A percentile compares a stretch with the other conserved stretches of the same genome.
These are phyloP conservation scores for Exophiala phaeomuriformis DNA, from an alignment of 2,329 filamentous ascomycete species.

Conservation along the genomic window DNA sequence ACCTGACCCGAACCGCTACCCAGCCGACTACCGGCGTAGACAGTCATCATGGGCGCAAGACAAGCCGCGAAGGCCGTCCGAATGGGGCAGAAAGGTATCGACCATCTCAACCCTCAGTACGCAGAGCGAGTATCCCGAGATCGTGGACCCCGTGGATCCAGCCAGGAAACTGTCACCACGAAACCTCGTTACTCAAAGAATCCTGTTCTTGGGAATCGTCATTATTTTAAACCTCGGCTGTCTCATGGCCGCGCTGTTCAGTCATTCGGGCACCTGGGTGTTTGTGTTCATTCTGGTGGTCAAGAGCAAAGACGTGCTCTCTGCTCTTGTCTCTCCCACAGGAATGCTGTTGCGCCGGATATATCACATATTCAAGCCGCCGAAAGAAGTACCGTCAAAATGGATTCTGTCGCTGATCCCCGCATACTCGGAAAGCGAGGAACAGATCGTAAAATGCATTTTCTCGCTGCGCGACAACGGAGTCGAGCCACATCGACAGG, in stretches of 20 bases:
- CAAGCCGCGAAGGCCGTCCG: background rate
- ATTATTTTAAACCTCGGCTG: background rate
- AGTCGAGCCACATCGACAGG: slow-evolving; percentile 8
- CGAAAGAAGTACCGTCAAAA: background rate
- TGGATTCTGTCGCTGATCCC: slow-evolving; percentile 13
- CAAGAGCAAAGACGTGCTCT: slow-evolving; percentile 15
- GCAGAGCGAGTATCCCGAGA: background rate
- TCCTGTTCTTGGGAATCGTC: background rate
- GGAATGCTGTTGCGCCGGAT: background rate
- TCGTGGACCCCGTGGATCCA: slow-evolving; percentile 1
- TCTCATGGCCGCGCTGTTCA: slow-evolving; percentile 1
- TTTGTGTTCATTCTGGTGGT: slow-evolving; percentile 9
- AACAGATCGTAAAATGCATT: slow-evolving; percentile 13
- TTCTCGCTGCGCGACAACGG: slow-evolving; percentile 4
- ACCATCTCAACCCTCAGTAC: background rate
- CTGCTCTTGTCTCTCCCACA: slow-evolving; percentile 1
- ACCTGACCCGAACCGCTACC: background rate
- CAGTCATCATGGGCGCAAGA: background rate
- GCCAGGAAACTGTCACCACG: slow-evolving; percentile 1
- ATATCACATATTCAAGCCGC: slow-evolving; percentile 3
- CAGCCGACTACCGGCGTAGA: background rate
- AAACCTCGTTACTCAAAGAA: background rate
- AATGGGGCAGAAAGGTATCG: background rate
- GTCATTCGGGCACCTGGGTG: slow-evolving; percentile 1
- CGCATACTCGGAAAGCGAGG: slow-evolving; percentile 14